A percentile compares a stretch with the other conserved stretches of the same genome.
phyloP scores from a whole-genome alignment of 2,329 filamentous ascomycete genomes.

The Phaeosphaeria sp. region DNA sequence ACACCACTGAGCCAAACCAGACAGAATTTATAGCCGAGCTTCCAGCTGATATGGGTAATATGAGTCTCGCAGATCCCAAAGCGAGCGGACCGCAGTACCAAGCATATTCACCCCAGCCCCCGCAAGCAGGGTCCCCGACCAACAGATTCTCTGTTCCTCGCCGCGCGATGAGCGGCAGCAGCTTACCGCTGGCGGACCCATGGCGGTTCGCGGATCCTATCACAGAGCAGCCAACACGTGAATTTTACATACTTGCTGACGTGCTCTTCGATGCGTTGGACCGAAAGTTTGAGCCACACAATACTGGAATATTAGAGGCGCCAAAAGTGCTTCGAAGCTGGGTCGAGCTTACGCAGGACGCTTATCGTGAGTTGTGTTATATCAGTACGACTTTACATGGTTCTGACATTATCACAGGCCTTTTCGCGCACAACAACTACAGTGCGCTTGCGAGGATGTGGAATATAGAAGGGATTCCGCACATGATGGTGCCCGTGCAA shows the following conservation, averaged over 20 bases:
- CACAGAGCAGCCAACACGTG: conserved; percentile 42
- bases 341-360: conserved; percentile 38
- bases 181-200: conserved; percentile 37
- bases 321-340: conserved; percentile 42
- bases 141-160: conserved; percentile 36
- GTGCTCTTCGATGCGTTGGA: conserved; percentile 44
- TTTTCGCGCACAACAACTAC: conserved; percentile 39
- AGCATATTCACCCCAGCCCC: conserved; percentile 30
- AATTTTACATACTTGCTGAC: conserved; percentile 46
- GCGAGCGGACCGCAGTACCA: conserved; percentile 29
- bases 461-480: conserved; percentile 42
- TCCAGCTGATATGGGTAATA: conserved; percentile 40
- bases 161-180: conserved; percentile 36
- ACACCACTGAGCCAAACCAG: conserved; percentile 12
- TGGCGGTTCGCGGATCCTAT: conserved; percentile 43
- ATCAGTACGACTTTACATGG: background rate
- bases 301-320: conserved; percentile 43
- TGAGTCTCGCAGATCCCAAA: conserved; percentile 28
- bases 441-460: conserved; percentile 42
- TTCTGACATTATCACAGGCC: conserved; percentile 16
- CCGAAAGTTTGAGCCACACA: conserved; percentile 42
- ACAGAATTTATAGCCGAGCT: conserved; percentile 44
- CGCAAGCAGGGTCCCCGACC: conserved; percentile 23
- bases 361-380: conserved; percentile 26
- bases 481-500: conserved; percentile 43